Conservation (phyloP, 2,329 filamentous ascomycete species). For the Eurotiales sp. region DNA sequence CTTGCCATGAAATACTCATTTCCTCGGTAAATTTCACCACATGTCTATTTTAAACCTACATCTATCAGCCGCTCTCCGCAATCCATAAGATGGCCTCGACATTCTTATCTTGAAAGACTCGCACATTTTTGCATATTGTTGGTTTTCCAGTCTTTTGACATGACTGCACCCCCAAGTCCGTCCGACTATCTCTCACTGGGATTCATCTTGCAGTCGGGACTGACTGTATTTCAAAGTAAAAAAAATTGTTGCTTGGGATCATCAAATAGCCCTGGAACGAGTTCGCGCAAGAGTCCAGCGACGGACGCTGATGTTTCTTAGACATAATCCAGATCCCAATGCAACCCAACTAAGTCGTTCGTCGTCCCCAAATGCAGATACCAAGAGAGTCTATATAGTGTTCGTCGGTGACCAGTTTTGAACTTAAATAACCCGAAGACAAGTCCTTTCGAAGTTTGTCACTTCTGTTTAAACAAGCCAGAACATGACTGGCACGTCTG, state of each 20-base stretch:
- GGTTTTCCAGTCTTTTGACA: too few relatives aligned
- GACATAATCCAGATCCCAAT: background rate
- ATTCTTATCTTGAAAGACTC: too few relatives aligned
- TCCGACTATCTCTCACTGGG: too few relatives aligned
- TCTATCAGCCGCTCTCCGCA: too few relatives aligned
- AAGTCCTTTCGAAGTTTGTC: background rate
- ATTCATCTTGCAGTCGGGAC: too few relatives aligned
- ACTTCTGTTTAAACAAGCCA: background rate
- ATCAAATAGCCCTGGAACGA: background rate
- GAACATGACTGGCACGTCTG: background rate
- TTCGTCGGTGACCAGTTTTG: background rate
- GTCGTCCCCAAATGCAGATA: constrained; percentile 7
- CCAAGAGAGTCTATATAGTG: constrained; percentile 9
- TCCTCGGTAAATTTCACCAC: too few relatives aligned
- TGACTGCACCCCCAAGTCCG: too few relatives aligned
- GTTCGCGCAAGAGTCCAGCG: background rate
- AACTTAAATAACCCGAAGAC: background rate
- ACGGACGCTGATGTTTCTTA: background rate
- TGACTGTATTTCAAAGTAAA: too few relatives aligned
- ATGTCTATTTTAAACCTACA: too few relatives aligned
- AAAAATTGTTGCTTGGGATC: background rate
- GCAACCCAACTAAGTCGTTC: background rate
- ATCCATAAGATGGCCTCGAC: too few relatives aligned
- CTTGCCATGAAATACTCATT: too few relatives aligned
- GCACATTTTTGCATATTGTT: too few relatives aligned